Base-by-base conservation (phyloP, 2,329 filamentous ascomycete genomes). In the Fusarium solani-melongenae region DNA sequence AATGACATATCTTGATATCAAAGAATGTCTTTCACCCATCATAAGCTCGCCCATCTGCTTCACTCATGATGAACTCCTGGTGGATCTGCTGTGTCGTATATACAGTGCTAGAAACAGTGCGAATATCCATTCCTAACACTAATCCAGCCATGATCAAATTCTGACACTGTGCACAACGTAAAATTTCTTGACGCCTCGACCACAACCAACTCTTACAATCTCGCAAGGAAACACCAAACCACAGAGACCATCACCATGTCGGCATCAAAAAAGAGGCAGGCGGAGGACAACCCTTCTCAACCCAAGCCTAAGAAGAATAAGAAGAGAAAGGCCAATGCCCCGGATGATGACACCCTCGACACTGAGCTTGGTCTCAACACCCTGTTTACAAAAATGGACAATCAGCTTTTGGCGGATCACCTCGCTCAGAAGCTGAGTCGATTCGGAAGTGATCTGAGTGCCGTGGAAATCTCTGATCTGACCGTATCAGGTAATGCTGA, bases 401-500 rank as follows among this genome's bases (percentile, higher is more conserved):
- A 90, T 69, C 90, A 92, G 74, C 87, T 98, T 46, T 85, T 98
- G 55, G 94, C 95, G 2, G 96, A 98, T 81, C 92, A 98, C 81
- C 87, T 98, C 70, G 93, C 93, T 8, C 92, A 96, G 79, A 90
- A 93, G 79, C 92, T 94, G 62, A 90, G 89, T 73, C 89, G 92
- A 27, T 97, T 96, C 79, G 93, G 94, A 62, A 90, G 89, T 31
- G 92, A 98, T 61, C 82, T 98, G 78, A 98, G 93, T 76, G 86
- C 91, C 1, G 89, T 98, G 44, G 96, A 99, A 83, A 85, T 97
- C 34, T 92, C 94, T 65, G 95, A 98, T 80, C 86, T 94, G 78
- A 92, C 93, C 64, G 87, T 98, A 61, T 91, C 94, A 75, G 92
- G 94, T 95, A 87, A 76, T 86, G 9, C 11, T 5, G 2, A 51